Percentiles rank a stretch among this genome's conserved stretches.
Conservation (phyloP, 2,329 filamentous ascomycete genomes). For the Aureobasidium zeae region DNA sequence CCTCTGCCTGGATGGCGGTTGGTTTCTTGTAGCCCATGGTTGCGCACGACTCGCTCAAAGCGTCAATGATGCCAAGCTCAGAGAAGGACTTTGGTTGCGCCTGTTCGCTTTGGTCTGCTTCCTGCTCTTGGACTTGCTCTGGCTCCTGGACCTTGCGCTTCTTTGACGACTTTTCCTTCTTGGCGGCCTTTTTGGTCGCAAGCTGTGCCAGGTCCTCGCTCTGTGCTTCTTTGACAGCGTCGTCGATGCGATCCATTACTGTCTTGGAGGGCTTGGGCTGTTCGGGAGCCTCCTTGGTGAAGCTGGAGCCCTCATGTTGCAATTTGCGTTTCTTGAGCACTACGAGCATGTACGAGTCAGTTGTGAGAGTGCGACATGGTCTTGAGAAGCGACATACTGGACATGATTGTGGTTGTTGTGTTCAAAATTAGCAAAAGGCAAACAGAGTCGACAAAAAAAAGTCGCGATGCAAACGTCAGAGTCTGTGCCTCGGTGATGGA, state of each 20-base stretch:
- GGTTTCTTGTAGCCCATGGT: conserved; percentile 73
- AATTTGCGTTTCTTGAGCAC: conserved; percentile 39
- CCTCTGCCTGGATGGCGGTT: conserved; percentile 78
- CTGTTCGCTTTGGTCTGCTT: conserved; percentile 22
- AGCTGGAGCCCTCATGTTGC: conserved; percentile 18
- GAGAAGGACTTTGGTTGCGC: conserved; percentile 53
- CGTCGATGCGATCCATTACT: conserved; percentile 15
- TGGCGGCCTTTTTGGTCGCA: conserved; percentile 20
- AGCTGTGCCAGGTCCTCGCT: neutral
- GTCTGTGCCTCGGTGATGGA: too few relatives aligned
- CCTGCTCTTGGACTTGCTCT: conserved; percentile 19
- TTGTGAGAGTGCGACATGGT: too few relatives aligned
- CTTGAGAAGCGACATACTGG: too few relatives aligned
- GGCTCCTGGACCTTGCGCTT: conserved; percentile 15
- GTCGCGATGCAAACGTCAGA: too few relatives aligned
- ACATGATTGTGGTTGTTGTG: too few relatives aligned
- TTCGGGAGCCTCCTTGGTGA: conserved; percentile 6
- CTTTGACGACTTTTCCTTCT: conserved; percentile 12
- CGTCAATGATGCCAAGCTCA: conserved; percentile 70
- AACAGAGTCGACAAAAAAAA: too few relatives aligned
- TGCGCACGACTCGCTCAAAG: conserved; percentile 80
- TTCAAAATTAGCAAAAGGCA: too few relatives aligned
- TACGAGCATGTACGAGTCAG: too few relatives aligned
- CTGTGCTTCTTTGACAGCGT: neutral
- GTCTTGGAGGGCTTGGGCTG: conserved; percentile 16